Percentiles rank a stretch among this genome's conserved stretches.
Conservation (phyloP, 768 basidiomycete species). For the Phylloporus rhodoxanthus region DNA sequence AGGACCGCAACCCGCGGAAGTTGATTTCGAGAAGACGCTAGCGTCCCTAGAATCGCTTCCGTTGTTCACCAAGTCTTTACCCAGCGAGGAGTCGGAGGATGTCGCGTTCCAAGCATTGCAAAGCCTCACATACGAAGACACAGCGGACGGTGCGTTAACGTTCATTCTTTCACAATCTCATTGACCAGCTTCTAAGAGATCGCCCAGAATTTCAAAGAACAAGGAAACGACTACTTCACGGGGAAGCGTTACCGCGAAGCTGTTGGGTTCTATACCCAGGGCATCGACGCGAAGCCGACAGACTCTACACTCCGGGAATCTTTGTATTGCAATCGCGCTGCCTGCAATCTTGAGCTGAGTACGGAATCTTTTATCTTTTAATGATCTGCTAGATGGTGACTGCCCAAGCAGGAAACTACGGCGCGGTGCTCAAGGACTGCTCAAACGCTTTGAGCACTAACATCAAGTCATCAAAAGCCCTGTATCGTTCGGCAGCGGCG, state of each 20-base stretch:
- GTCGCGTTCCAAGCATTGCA: constrained; percentile 75
- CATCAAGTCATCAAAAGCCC: constrained; percentile 68
- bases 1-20: constrained; percentile 21
- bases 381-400: neutral
- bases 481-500: constrained; percentile 78
- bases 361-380: constrained; percentile 22
- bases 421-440: constrained; percentile 80
- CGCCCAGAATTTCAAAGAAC: constrained; percentile 88
- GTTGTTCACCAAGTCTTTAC: constrained; percentile 89
- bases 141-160: constrained; percentile 76
- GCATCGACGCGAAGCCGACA: constrained; percentile 76
- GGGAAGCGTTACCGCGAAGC: constrained; percentile 86
- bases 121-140: constrained; percentile 81
- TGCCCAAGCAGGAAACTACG: constrained; percentile 67
- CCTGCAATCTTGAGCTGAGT: constrained; percentile 88
- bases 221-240: constrained; percentile 92
- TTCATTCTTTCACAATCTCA: neutral
- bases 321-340: constrained; percentile 84
- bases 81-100: constrained; percentile 58
- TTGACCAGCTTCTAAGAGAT: constrained; percentile 50
- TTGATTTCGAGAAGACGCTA: constrained; percentile 33
- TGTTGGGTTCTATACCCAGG: constrained; percentile 83
- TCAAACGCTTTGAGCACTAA: constrained; percentile 64
- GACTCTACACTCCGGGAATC: constrained; percentile 54
- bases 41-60: constrained; percentile 61